phyloP scores from a whole-genome alignment of 495 filamentous ascomycete species.

The Pseudomonodictys pantanalensis region DNA sequence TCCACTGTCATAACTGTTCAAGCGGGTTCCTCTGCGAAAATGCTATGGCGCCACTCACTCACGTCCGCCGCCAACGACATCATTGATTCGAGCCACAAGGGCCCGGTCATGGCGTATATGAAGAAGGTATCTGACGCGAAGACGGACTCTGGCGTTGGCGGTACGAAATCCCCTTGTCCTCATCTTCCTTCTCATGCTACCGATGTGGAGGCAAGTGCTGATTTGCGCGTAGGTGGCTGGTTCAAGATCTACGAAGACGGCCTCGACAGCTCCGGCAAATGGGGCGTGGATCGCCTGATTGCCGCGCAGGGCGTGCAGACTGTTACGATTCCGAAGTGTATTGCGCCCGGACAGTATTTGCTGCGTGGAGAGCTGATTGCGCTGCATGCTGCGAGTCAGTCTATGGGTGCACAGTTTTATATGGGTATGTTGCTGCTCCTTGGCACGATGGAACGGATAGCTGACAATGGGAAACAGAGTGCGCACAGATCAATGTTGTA shows the following conservation, averaged over 20 bases:
- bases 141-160: conserved; percentile 13
- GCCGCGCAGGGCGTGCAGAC: conserved; percentile 47
- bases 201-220: not conserved
- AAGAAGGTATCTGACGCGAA: conserved; percentile 24
- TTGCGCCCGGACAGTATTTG: conserved; percentile 50
- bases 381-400: conserved; percentile 45
- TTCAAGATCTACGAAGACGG: conserved; percentile 25
- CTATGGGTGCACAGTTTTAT: conserved; percentile 52
- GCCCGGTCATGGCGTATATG: conserved; percentile 30
- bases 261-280: conserved; percentile 43
- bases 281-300: conserved; percentile 55
- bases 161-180: conserved; percentile 2
- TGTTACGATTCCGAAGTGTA: conserved; percentile 47
- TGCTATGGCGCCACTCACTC: conserved; percentile 53
- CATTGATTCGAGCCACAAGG: conserved; percentile 53
- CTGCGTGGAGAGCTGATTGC: conserved; percentile 54
- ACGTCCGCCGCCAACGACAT: conserved; percentile 46
- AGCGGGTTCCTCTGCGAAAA: conserved; percentile 45
- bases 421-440: too few species aligned
- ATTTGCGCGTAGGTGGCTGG: conserved; percentile 9
- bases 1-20: conserved; percentile 44
- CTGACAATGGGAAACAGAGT: too few species aligned
- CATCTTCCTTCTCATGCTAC: not conserved
- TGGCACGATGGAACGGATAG: too few species aligned
- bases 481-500: conserved; percentile 26